phyloP scores from a whole-genome alignment of 1,139 yeast species.

The Sporopachydermia cereana region DNA sequence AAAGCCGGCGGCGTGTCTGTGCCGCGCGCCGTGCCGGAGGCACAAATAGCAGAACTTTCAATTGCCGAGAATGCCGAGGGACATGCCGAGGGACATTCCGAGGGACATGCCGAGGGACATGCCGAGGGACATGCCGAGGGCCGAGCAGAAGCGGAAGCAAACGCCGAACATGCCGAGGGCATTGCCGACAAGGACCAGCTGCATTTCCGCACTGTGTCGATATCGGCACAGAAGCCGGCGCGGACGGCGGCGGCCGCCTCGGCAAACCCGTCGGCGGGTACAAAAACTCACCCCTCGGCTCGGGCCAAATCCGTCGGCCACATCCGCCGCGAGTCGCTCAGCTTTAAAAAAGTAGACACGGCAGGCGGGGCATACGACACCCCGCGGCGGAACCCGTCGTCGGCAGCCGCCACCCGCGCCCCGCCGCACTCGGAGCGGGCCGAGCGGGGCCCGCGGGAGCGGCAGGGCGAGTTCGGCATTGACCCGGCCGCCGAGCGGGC shows the following conservation, averaged over 20 bases:
- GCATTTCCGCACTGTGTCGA: conserved; percentile 6
- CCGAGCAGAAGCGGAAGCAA: neutral
- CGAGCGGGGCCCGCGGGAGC: conserved; percentile 18
- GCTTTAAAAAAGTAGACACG: conserved; percentile 23
- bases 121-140: neutral
- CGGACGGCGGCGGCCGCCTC: neutral
- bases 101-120: neutral
- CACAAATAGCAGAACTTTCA: neutral
- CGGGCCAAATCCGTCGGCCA: conserved; percentile 86
- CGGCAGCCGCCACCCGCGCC: conserved; percentile 15
- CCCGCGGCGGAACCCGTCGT: conserved; percentile 10
- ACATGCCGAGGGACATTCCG: neutral
- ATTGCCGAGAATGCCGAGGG: neutral
- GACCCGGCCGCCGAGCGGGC: conserved; percentile 7
- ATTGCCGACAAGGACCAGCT: neutral
- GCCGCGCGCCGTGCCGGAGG: neutral
- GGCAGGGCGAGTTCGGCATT: neutral
- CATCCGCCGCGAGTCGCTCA: conserved; percentile 50
- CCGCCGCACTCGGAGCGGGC: conserved; percentile 24
- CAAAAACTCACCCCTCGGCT: conserved; percentile 63
- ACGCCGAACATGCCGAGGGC: neutral
- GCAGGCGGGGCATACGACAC: conserved; percentile 11
- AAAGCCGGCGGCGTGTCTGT: neutral
- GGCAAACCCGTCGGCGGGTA: neutral
- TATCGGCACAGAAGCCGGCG: conserved; percentile 1